Evolutionary conservation across 108 stramenopile species (phyloP), one percentile per base, ranked within the genome.

Genomic region (Conticribra guillardii): DNA sequence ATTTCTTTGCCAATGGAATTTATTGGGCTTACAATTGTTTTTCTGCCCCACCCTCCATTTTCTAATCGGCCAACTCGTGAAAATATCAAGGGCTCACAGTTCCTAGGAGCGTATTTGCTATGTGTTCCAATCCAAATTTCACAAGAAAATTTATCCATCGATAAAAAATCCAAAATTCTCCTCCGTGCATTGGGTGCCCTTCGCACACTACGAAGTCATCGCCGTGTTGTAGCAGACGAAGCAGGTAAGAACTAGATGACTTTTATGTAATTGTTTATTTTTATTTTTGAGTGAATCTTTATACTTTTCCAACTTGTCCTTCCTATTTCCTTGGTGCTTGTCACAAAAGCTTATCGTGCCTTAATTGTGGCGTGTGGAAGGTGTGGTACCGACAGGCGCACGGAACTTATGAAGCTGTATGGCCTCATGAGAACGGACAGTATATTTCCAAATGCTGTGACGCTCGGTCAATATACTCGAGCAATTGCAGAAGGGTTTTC

Each of bases 401-500:
- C 77, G 30, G 93, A 94, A 63, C 46, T 94, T 19, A 89, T 85
- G 21, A 89, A 89, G 60, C 64, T 94, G 2, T 94, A 91, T 65
- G 90, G 90, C 1, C 72, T 91, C 8, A 76, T 94, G 50, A 78
- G 90, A 34, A 81, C 83, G 17, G 93, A 94, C 71, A 90, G 89
- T 0, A 94, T 94, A 26, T 89, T 92, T 37, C 90, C 90, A 18
- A 82, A 82, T 65, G 93, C 93, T 26, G 90, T 94, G 0, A 94
- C 93, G 14, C 81, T 94, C 16, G 93, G 93, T 31, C 90, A 92
- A 54, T 94, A 94, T 71, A 94, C 93, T 47, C 64, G 82, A 17
- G 83, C 93, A 3, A 74, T 94, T 48, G 93, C 93, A n/a, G 93
- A 94, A 70, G 93, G 93, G 18, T 92, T 85, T 77, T 92, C 90